Percentiles rank a stretch among this genome's conserved stretches.
These are phyloP conservation scores for Adansonia gregorii DNA, from an alignment of 441 rosid genomes.

Conservation along the genomic window DNA sequence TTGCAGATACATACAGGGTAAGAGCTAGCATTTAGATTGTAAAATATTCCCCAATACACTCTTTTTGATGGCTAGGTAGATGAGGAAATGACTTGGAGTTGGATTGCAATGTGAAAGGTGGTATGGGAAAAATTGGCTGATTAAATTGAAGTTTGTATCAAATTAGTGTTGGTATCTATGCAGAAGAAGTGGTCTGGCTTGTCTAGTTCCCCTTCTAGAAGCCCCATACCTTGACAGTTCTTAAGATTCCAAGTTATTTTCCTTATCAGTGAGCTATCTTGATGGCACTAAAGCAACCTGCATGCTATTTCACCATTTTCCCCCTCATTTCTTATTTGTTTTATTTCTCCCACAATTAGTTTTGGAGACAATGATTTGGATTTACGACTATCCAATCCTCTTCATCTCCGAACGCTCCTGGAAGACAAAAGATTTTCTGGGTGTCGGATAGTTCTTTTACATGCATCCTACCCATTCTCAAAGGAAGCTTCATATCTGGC, in stretches of 20 bases:
- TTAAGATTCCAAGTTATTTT: conserved; percentile 22
- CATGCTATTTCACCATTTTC: conserved; percentile 15
- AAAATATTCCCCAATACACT: conserved; percentile 14
- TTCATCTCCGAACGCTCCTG: conserved; percentile 73
- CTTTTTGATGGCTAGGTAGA: conserved; percentile 19
- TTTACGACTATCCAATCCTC: conserved; percentile 86
- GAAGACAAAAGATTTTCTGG: conserved; percentile 81
- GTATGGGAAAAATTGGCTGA: neutral
- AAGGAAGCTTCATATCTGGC: conserved; percentile 92
- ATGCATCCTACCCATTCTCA: conserved; percentile 96
- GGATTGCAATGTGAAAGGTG: neutral
- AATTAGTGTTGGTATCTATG: neutral
- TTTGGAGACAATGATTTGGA: conserved; percentile 97
- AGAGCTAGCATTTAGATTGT: conserved; percentile 29
- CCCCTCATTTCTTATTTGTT: conserved; percentile 18
- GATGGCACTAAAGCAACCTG: neutral
- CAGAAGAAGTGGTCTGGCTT: conserved; percentile 17
- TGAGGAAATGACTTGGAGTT: conserved; percentile 7
- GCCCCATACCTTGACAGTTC: conserved; percentile 4
- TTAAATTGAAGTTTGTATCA: conserved; percentile 1
- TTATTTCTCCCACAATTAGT: conserved; percentile 39
- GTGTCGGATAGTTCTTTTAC: conserved; percentile 80
- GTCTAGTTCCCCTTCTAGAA: conserved; percentile 13
- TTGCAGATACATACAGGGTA: conserved; percentile 98
- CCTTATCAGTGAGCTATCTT: conserved; percentile 26